Evolutionary conservation across 2,329 filamentous ascomycete species (phyloP).

Genomic region (Aspergillus cejpii): DNA sequence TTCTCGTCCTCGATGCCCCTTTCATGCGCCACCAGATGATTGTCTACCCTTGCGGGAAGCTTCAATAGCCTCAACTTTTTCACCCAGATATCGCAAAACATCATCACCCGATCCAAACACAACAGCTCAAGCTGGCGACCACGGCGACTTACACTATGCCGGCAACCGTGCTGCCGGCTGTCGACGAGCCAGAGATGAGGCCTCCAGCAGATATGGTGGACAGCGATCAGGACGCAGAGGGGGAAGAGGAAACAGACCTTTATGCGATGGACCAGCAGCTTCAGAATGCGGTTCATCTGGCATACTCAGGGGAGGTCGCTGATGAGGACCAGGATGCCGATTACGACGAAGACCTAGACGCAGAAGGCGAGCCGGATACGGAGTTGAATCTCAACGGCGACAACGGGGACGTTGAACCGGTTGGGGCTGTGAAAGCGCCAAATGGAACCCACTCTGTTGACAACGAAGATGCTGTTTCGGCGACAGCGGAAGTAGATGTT

Average conservation of each 20-base stretch:
- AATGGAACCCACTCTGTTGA: conserved; percentile 25
- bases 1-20: conserved; percentile 22
- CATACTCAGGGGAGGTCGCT: conserved; percentile 29
- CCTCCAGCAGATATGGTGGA: conserved; percentile 31
- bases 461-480: conserved; percentile 39
- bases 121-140: conserved; percentile 33
- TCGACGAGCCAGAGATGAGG: conserved; percentile 31
- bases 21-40: conserved; percentile 24
- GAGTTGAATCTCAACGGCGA: conserved; percentile 31
- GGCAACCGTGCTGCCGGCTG: conserved; percentile 37
- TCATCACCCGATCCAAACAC: conserved; percentile 10
- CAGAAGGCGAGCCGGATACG: conserved; percentile 21
- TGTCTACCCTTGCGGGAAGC: conserved; percentile 21
- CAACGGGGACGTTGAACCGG: conserved; percentile 40
- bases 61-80: conserved; percentile 23
- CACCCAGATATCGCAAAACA: conserved; percentile 11
- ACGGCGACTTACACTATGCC: conserved; percentile 36
- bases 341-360: conserved; percentile 30
- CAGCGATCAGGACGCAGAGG: conserved; percentile 42
- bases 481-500: conserved; percentile 36
- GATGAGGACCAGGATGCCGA: conserved; percentile 26
- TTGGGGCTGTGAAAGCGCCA: conserved; percentile 35
- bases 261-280: conserved; percentile 38
- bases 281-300: conserved; percentile 34
- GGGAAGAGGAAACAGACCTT: conserved; percentile 40